Conservation (phyloP, 257 asterid genomes). For the Handroanthus guayacan region DNA sequence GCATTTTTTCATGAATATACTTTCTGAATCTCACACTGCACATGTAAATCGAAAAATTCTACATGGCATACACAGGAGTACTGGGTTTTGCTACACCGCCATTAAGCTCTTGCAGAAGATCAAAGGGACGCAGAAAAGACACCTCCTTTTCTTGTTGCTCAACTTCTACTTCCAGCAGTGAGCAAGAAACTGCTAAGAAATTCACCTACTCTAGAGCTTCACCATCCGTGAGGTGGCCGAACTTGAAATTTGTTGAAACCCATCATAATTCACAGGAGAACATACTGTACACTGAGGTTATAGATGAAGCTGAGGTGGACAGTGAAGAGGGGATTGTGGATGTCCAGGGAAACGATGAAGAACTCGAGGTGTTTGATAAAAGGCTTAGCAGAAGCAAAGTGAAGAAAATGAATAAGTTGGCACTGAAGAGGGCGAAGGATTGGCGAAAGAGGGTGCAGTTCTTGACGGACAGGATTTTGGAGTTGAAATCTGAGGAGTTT, state of each 20-base stretch:
- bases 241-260: slow-evolving; percentile 64
- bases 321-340: slow-evolving; percentile 36
- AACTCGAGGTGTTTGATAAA: slow-evolving; percentile 58
- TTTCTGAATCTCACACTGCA: neutral
- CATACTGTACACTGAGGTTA: slow-evolving; percentile 28
- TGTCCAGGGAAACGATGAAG: slow-evolving; percentile 41
- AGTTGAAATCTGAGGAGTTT: slow-evolving; percentile 70
- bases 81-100: slow-evolving; percentile 58
- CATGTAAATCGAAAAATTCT: slow-evolving; percentile 31
- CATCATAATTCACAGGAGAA: slow-evolving; percentile 33
- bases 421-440: slow-evolving; percentile 87
- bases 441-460: slow-evolving; percentile 87
- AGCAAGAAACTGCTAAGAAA: slow-evolving; percentile 57
- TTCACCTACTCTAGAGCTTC: slow-evolving; percentile 88
- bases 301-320: slow-evolving; percentile 38
- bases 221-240: slow-evolving; percentile 95
- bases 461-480: slow-evolving; percentile 78
- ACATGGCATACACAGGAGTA: slow-evolving; percentile 62
- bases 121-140: slow-evolving; percentile 47
- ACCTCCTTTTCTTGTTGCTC: slow-evolving; percentile 56
- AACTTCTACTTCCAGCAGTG: slow-evolving; percentile 53
- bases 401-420: slow-evolving; percentile 93
- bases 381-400: slow-evolving; percentile 68
- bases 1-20: neutral
- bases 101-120: slow-evolving; percentile 45